Evolutionary conservation across 352 stramenopile species (phyloP).

Genomic region (Globisporangium recalcitrans): DNA sequence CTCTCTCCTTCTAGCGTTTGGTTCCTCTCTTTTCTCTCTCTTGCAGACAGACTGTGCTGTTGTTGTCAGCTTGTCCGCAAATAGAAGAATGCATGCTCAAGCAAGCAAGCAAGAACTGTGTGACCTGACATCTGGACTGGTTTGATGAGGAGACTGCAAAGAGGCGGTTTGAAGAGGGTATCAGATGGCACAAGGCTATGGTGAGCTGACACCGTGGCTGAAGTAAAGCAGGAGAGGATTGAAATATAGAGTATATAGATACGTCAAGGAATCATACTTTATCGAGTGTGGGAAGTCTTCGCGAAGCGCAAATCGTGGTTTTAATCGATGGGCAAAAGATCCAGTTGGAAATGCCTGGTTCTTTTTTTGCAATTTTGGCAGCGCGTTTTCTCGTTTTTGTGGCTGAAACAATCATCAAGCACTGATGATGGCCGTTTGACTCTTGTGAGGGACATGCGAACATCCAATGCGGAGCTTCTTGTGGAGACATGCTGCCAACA

Average conservation of each 20-base stretch:
- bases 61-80: not conserved
- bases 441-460: not conserved
- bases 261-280: not conserved
- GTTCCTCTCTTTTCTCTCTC: not conserved
- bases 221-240: not conserved
- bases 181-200: not conserved
- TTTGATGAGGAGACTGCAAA: not conserved
- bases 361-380: not conserved
- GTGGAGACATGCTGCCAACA: no score
- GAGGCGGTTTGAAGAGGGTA: not conserved
- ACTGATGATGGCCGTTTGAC: not conserved
- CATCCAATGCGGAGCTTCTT: no score
- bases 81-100: constrained; percentile 1
- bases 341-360: not conserved
- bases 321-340: constrained; percentile 12
- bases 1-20: not conserved
- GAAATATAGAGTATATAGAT: not conserved
- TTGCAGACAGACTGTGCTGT: not conserved
- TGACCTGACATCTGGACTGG: no score
- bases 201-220: not conserved
- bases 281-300: not conserved
- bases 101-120: no score
- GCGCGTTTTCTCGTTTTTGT: not conserved
- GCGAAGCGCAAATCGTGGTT: not conserved
- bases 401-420: not conserved